phyloP scores from a whole-genome alignment of 495 filamentous ascomycete species.

The Bryoglossum gracile region DNA sequence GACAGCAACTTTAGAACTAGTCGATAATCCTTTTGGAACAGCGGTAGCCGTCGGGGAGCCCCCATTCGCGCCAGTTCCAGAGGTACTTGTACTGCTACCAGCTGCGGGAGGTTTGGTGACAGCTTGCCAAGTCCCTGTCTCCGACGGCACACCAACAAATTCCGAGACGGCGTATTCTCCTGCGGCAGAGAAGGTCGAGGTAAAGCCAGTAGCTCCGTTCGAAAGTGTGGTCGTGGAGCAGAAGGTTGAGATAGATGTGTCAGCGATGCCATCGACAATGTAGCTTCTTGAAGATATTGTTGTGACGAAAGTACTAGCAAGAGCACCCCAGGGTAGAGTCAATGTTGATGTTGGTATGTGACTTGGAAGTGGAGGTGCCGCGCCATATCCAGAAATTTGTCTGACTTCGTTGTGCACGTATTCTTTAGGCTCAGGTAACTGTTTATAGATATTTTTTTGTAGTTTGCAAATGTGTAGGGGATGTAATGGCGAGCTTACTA shows the following conservation, averaged over 20 bases:
- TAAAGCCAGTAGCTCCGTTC: neutral
- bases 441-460: too few relatives aligned
- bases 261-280: neutral
- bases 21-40: neutral
- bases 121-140: too few relatives aligned
- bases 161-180: neutral
- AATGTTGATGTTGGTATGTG: neutral
- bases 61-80: too few relatives aligned
- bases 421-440: too few relatives aligned
- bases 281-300: neutral
- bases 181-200: neutral
- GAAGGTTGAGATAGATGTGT: neutral
- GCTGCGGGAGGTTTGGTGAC: too few relatives aligned
- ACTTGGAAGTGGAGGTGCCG: neutral
- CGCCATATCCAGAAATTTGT: neutral
- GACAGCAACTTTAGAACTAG: neutral
- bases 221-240: neutral
- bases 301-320: too few relatives aligned
- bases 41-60: neutral
- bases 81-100: too few relatives aligned
- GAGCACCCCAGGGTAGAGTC: too few relatives aligned
- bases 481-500: too few relatives aligned
- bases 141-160: neutral
- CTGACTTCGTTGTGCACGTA: too few relatives aligned
- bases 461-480: too few relatives aligned